These are phyloP conservation scores for Penicillium sp. DNA, from an alignment of 2,329 filamentous ascomycete species.

Conservation along the genomic window DNA sequence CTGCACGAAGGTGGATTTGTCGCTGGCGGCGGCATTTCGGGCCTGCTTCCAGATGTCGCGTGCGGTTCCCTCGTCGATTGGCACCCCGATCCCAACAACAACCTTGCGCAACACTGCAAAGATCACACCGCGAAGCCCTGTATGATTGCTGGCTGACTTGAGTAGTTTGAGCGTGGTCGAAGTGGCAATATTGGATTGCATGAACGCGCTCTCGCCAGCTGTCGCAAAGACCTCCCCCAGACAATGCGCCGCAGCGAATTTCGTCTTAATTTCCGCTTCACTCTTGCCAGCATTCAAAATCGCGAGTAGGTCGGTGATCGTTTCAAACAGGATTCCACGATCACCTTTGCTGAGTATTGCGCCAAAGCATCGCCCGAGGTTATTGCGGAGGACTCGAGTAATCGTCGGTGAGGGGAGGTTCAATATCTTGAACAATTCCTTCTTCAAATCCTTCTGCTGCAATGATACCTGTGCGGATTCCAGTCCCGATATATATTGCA, in stretches of 20 bases:
- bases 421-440: conserved; percentile 90
- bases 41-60: conserved; percentile 93
- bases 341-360: conserved; percentile 83
- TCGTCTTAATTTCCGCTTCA: conserved; percentile 75
- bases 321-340: conserved; percentile 89
- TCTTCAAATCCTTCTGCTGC: conserved; percentile 90
- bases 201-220: conserved; percentile 91
- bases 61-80: conserved; percentile 80
- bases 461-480: conserved; percentile 78
- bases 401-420: conserved; percentile 78
- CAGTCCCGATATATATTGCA: conserved; percentile 72
- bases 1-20: conserved; percentile 82
- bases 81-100: conserved; percentile 70
- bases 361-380: conserved; percentile 79
- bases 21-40: conserved; percentile 70
- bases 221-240: conserved; percentile 85
- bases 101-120: conserved; percentile 77
- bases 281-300: conserved; percentile 74
- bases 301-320: conserved; percentile 80
- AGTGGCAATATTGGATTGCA: conserved; percentile 74
- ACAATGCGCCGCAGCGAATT: conserved; percentile 85
- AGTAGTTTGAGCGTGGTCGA: conserved; percentile 73
- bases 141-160: conserved; percentile 76
- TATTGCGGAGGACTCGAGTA: conserved; percentile 86
- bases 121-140: conserved; percentile 76